These are phyloP conservation scores for Penicillium sp. DNA, from an alignment of 2,329 filamentous ascomycete species.

Conservation along the genomic window DNA sequence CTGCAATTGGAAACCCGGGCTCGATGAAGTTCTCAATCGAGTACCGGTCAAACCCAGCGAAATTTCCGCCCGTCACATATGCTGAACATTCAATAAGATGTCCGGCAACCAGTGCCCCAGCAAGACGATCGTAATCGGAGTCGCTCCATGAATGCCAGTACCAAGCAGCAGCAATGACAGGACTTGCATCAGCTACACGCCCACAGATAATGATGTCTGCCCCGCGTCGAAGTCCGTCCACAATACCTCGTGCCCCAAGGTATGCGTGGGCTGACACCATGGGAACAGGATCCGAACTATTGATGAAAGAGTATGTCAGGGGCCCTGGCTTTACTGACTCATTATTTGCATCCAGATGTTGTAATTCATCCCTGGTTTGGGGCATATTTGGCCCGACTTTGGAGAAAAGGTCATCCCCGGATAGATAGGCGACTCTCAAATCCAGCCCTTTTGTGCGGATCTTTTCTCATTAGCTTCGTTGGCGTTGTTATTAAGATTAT, in stretches of 20 bases:
- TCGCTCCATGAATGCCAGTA: conserved; percentile 61
- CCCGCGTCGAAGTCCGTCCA: conserved; percentile 36
- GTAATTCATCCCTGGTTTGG: conserved; percentile 35
- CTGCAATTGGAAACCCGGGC: conserved; percentile 55
- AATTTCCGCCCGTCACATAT: conserved; percentile 61
- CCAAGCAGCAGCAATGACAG: conserved; percentile 59
- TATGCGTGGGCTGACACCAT: conserved; percentile 55
- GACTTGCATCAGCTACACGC: conserved; percentile 49
- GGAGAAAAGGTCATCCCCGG: conserved; percentile 51
- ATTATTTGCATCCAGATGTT: conserved; percentile 50
- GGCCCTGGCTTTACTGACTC: conserved; percentile 38
- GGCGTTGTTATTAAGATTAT: no score
- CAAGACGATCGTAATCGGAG: conserved; percentile 54
- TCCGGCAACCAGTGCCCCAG: conserved; percentile 55
- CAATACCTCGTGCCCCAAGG: conserved; percentile 50
- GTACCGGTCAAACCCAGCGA: conserved; percentile 50
- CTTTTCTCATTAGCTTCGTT: conserved; percentile 28
- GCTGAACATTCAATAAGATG: conserved; percentile 60
- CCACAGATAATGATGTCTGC: conserved; percentile 50
- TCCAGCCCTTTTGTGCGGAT: conserved; percentile 37
- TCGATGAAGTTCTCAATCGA: conserved; percentile 48
- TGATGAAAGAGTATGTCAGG: conserved; percentile 44
- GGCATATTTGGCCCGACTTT: conserved; percentile 39
- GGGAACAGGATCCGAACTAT: conserved; percentile 43
- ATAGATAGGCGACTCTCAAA: conserved; percentile 52